phyloP scores from a whole-genome alignment of 1,284 basidiomycete species.

The Phellopilus nigrolimitatus region DNA sequence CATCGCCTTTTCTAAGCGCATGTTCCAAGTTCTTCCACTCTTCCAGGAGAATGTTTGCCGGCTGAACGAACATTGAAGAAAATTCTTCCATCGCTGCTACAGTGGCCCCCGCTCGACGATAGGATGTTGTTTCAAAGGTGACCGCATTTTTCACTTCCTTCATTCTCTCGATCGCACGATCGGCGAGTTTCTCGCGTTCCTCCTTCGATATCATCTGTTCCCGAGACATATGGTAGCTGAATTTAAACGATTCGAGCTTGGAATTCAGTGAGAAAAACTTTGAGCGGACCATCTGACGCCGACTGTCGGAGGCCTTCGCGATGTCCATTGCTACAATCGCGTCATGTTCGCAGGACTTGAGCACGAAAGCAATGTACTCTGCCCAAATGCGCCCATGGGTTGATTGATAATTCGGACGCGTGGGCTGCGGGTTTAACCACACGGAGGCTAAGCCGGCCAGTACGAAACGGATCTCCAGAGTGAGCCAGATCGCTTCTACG shows the following conservation, averaged over 20 bases:
- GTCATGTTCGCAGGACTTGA: constrained; percentile 38
- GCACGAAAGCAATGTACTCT: constrained; percentile 37
- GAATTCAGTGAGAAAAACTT: constrained; percentile 35
- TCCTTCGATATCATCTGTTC: constrained; percentile 17
- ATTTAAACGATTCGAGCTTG: constrained; percentile 37
- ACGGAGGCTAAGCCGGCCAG: constrained; percentile 35
- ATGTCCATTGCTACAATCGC: constrained; percentile 35
- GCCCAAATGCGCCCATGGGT: constrained; percentile 32
- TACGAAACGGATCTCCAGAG: constrained; percentile 41
- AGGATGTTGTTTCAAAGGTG: constrained; percentile 21
- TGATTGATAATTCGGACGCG: constrained; percentile 12
- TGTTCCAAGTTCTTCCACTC: constrained; percentile 10
- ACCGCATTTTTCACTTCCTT: constrained; percentile 30
- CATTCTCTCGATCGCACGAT: constrained; percentile 29
- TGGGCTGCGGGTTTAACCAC: constrained; percentile 25
- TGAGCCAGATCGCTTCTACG: constrained; percentile 48
- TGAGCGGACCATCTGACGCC: constrained; percentile 35
- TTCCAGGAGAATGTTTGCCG: background rate
- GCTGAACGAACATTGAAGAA: background rate
- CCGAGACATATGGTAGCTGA: constrained; percentile 31
- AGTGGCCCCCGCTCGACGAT: background rate
- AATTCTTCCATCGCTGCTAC: background rate
- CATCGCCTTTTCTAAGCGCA: constrained; percentile 17
- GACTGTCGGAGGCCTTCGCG: constrained; percentile 33
- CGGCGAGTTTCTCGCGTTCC: constrained; percentile 22